Percentiles rank a stretch among this genome's conserved stretches.
These are phyloP conservation scores for Acacia crassicarpa DNA, from an alignment of 306 rosid genomes.

Conservation along the genomic window DNA sequence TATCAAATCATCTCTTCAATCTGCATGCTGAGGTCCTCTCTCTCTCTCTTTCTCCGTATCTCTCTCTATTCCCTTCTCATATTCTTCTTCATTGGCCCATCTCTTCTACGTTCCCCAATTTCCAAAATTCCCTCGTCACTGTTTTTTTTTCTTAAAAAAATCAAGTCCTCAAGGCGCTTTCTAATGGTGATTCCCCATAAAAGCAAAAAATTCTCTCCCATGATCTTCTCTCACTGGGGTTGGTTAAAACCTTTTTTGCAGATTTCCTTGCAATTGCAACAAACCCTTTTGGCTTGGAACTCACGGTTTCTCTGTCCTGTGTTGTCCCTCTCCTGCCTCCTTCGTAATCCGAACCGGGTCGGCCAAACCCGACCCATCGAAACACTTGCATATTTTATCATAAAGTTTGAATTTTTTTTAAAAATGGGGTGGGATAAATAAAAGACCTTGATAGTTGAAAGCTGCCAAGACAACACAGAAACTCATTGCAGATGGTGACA, in stretches of 20 bases:
- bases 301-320: slow-evolving; percentile 41
- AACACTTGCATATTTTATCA: background rate
- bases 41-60: background rate
- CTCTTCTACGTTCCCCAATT: slow-evolving; percentile 22
- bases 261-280: slow-evolving; percentile 14
- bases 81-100: slow-evolving; percentile 32
- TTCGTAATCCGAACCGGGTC: slow-evolving; percentile 30
- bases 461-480: slow-evolving; percentile 51
- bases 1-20: slow-evolving; percentile 65
- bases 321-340: slow-evolving; percentile 42
- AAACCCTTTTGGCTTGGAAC: slow-evolving; percentile 40
- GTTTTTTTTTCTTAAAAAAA: background rate
- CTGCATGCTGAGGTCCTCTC: slow-evolving; percentile 50
- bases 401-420: background rate
- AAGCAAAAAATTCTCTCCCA: slow-evolving; percentile 36
- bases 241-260: background rate
- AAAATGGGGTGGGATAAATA: background rate
- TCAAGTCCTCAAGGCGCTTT: background rate
- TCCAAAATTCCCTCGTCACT: slow-evolving; percentile 11
- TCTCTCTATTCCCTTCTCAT: background rate
- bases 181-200: slow-evolving; percentile 32
- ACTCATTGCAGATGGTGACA: slow-evolving; percentile 43
- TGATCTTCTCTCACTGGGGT: slow-evolving; percentile 38
- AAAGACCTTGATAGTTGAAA: slow-evolving; percentile 25
- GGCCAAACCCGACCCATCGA: background rate